These are phyloP conservation scores for Cochlearia excelsa DNA, from an alignment of 345 rosid genomes.

Conservation along the genomic window DNA sequence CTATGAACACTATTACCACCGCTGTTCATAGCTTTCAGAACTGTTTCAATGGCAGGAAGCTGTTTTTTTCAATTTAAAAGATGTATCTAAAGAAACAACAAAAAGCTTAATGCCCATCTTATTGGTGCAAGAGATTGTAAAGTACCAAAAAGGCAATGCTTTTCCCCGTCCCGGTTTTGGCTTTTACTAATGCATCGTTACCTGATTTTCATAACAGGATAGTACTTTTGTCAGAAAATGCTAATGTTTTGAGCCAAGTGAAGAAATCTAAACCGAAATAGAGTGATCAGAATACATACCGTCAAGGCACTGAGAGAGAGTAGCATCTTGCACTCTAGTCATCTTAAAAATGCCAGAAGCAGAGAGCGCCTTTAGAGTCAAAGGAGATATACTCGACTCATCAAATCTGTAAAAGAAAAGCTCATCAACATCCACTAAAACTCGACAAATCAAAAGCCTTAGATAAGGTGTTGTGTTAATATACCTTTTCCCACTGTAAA, in stretches of 20 bases:
- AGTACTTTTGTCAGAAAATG: conserved; percentile 15
- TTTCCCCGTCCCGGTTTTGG: conserved; percentile 91
- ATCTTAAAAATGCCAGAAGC: conserved; percentile 76
- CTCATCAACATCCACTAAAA: conserved; percentile 13
- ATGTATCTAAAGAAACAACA: conserved; percentile 33
- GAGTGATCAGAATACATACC: conserved; percentile 37
- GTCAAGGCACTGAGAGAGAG: conserved; percentile 65
- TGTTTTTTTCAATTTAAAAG: conserved; percentile 36
- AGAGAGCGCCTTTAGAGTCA: conserved; percentile 70
- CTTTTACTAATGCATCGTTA: conserved; percentile 85
- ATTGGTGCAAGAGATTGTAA: conserved; percentile 21
- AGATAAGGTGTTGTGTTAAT: background rate
- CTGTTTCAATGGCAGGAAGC: conserved; percentile 99
- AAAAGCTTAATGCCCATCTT: conserved; percentile 11
- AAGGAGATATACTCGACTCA: conserved; percentile 72
- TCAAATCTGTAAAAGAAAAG: conserved; percentile 53
- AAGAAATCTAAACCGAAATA: background rate
- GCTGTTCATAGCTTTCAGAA: conserved; percentile 55
- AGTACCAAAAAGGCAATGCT: conserved; percentile 86
- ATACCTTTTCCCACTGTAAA: conserved; percentile 65
- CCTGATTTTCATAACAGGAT: conserved; percentile 47
- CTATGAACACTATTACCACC: conserved; percentile 31
- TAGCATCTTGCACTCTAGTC: conserved; percentile 87
- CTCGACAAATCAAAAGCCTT: conserved; percentile 8
- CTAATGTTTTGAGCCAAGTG: background rate